Evolutionary conservation across 495 filamentous ascomycete species (phyloP), one percentile per base, ranked within the genome.

Genomic region (Friedmanniomyces simplex): DNA sequence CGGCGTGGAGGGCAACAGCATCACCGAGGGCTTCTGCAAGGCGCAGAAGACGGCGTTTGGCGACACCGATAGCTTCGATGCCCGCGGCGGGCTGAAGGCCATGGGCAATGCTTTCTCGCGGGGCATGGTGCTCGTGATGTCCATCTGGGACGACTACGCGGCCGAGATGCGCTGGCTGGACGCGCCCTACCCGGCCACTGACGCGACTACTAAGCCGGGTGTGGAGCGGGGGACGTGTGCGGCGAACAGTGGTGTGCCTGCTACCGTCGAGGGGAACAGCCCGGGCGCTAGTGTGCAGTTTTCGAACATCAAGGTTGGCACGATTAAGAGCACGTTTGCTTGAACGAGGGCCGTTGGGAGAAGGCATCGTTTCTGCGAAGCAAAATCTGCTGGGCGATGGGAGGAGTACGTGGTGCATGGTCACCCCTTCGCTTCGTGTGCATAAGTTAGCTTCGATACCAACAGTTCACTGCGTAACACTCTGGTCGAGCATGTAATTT

Each of bases 141-240:
- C 79, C 63, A 67, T 89, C 67, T 89, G 86, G 86, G 84, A 88
- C 67, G 86, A 89, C 73, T 80, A 90, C 72, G 72, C 76, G 24
- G 73, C 77, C 72, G 79, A 87, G 74, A 91, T 91, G 88, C 77
- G 86, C 63, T 91, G 88, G 88, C 82, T 93, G 65, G 87, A 91
- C 76, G 82, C 82, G 67, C 78, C 73, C 71, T 89, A 83, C 75
- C 88, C 87, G 2, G 71, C 76, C 41, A 75, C 76, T 64, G 75
- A 70, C 1, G 74, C 76, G 18, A 71, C 77, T 39, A 74, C 74
- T 57, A 65, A 64, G 12, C 84, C 84, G 34, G 88, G 88, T 69
- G 77, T 79, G 52, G 76, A 76, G 63, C 85, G 88, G 69, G 88
- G 87, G 50, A 77, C 78, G 57, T 93, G 88, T 71, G 51, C 77